phyloP scores from a whole-genome alignment of 768 basidiomycete species.

The Sarcodon aspratus region DNA sequence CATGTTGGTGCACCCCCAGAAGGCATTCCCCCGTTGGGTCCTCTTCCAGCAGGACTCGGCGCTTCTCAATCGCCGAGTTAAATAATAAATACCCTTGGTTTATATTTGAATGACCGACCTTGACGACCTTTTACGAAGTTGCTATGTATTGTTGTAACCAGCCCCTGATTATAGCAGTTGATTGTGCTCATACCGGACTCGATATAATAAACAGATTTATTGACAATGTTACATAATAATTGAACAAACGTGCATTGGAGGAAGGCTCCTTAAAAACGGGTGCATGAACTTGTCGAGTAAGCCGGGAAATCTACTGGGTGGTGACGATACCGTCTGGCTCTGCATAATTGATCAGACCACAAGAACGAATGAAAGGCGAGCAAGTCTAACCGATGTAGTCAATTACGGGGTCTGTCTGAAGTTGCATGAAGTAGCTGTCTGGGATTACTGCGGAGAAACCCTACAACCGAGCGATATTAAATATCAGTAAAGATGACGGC shows the following conservation, averaged over 20 bases:
- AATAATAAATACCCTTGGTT: too few relatives aligned
- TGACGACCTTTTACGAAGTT: neutral
- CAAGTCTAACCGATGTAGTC: conserved; percentile 34
- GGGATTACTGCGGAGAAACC: conserved; percentile 34
- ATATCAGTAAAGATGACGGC: neutral
- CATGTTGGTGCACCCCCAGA: neutral
- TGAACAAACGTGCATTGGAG: neutral
- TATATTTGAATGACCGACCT: too few relatives aligned
- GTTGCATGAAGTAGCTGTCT: conserved; percentile 18
- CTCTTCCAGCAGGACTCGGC: too few relatives aligned
- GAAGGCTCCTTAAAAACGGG: neutral
- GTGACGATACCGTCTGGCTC: conserved; percentile 32
- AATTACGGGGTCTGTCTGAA: conserved; percentile 21
- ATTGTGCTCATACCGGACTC: neutral
- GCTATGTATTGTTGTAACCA: neutral
- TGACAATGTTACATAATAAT: neutral
- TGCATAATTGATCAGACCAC: conserved; percentile 8
- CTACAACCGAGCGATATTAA: conserved; percentile 10
- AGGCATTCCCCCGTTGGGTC: neutral
- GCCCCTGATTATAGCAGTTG: neutral
- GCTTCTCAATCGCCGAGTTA: too few relatives aligned
- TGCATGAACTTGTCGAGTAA: conserved; percentile 1
- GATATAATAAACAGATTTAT: neutral
- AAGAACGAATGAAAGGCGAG: neutral
- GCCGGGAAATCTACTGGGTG: conserved; percentile 19